Conservation (phyloP, 352 stramenopile species). For the Phytopythium cucurbitacearum region DNA sequence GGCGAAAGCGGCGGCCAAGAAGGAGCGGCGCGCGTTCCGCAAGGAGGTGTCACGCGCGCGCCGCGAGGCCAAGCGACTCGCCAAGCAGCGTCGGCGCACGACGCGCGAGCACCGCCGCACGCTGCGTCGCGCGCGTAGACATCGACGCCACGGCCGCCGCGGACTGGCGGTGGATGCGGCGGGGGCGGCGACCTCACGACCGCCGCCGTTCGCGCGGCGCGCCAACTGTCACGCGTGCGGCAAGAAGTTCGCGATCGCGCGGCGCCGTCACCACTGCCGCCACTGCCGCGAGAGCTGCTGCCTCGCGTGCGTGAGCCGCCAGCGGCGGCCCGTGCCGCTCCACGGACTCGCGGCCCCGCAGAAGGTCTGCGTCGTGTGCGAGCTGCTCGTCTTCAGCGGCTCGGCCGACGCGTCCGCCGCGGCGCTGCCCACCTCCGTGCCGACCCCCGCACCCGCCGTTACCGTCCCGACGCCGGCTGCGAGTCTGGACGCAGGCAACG, state of each 20-base stretch:
- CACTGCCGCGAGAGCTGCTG: conserved; percentile 63
- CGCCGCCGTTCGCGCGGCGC: conserved; percentile 29
- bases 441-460: too few species aligned
- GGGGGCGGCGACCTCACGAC: background rate
- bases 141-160: background rate
- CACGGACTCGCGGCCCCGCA: conserved; percentile 38
- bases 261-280: conserved; percentile 60
- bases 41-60: background rate
- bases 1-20: conserved; percentile 4
- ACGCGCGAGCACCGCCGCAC: conserved; percentile 6
- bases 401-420: background rate
- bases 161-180: background rate
- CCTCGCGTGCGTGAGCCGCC: conserved; percentile 37
- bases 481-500: background rate
- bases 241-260: conserved; percentile 28
- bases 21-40: conserved; percentile 8
- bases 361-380: conserved; percentile 56
- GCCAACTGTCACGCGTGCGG: conserved; percentile 35
- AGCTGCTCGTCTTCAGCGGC: conserved; percentile 25
- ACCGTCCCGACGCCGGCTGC: too few species aligned
- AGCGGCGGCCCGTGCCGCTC: conserved; percentile 26
- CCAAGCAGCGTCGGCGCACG: conserved; percentile 12
- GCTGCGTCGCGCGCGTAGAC: conserved; percentile 5
- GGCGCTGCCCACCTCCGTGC: too few species aligned
- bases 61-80: conserved; percentile 3